These are phyloP conservation scores for Blepharisma stoltei DNA, from an alignment of 73 alveolate species.

Conservation along the genomic window DNA sequence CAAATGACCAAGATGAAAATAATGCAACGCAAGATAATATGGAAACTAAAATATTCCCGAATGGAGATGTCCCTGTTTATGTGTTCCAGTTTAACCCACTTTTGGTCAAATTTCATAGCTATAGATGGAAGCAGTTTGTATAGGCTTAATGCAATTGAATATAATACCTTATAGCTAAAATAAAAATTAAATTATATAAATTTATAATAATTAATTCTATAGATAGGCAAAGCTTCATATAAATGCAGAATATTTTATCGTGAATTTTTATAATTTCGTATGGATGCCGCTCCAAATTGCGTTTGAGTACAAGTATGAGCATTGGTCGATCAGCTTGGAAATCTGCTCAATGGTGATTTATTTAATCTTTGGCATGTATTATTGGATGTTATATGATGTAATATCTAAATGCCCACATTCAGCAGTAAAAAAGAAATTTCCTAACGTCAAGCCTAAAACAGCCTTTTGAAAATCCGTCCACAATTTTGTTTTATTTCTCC, in stretches of 20 bases:
- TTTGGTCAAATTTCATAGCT: too few species aligned
- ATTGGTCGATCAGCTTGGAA: slow-evolving; percentile 34
- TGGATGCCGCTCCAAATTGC: slow-evolving; percentile 58
- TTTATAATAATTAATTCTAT: background rate
- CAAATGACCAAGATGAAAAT: background rate
- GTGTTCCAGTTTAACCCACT: too few species aligned
- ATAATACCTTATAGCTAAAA: background rate
- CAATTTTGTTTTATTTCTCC: background rate
- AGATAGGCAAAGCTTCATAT: background rate
- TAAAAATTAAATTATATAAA: background rate
- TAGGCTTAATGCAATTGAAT: too few species aligned
- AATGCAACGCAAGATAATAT: background rate
- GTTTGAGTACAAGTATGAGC: slow-evolving; percentile 26
- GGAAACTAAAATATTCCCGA: too few species aligned
- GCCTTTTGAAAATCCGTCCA: background rate
- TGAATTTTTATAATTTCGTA: slow-evolving; percentile 41
- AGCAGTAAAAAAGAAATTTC: background rate
- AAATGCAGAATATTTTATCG: background rate
- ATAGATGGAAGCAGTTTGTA: too few species aligned
- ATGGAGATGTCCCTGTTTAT: too few species aligned
- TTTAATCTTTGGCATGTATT: background rate
- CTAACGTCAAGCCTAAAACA: background rate
- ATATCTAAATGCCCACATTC: background rate
- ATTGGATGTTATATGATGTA: background rate
- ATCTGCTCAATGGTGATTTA: slow-evolving; percentile 38